Base-by-base conservation (phyloP, 2,329 filamentous ascomycete species). In the Ophiostoma populinum region DNA sequence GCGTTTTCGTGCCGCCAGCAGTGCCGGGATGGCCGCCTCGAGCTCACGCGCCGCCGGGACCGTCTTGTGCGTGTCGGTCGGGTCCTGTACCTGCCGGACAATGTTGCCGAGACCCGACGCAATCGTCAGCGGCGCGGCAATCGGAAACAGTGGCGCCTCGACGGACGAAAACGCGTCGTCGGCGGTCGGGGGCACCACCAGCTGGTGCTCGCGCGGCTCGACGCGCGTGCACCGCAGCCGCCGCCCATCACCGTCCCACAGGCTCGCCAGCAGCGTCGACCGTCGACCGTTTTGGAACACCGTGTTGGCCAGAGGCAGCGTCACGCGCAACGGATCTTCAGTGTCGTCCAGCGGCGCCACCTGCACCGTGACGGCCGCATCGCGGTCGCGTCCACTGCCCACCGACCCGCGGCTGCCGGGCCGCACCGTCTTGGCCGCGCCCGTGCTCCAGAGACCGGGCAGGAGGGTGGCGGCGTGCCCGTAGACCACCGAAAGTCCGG, bases 71-170 rank as follows among this genome's bases (percentile, higher is more conserved):
- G 59, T 48, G 15, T 17, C 12, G 9, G 20, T 11, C 5, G 58
- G 61, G 16, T 60, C 48, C 13, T 65, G 55, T 12, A 86, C 50
- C 27, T 69, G 66, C 21, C 76, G 70, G 16, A 90, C 60, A 37
- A 92, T 87, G 52, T 92, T 92, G 4, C 82, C 82, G 47, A 86
- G 70, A 24, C 73, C 72, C 24, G 69, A 65, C 1, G 64, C 56
- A 24, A 90, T 72, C 31, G 55, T 58, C 13, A 78, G 67, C 12
- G 75, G 64, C 6, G 56, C 51, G 1, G 77, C 81, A 24, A 86
- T 51, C 1, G 77, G 70, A 9, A 74, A 52, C 3, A 86, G 54
- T 0, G 76, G 62, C 0, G 58, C 32, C 8, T 19, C 21, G 6
- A 32, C 29, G 5, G 18, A 8, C 6, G 28, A 21, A 10, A 11